Evolutionary conservation across 176 grass and related monocot genomes (phyloP), one percentile per base, ranked within the genome.

Genomic region (Aegilops tauschii): DNA sequence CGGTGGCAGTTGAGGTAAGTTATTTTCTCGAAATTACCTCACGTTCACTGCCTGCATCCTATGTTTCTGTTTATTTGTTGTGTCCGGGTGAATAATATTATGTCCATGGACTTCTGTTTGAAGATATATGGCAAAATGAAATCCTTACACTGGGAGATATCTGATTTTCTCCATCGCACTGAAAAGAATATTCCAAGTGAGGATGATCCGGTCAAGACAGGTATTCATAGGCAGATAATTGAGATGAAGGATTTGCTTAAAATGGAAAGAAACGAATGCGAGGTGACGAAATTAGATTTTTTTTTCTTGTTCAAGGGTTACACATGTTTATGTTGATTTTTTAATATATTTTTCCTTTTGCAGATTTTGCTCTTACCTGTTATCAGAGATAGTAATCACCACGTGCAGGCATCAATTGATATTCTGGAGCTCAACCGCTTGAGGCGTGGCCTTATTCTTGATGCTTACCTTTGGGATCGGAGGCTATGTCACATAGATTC

Each of bases 401-500:
- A 81, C 71, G 75, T 87, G 67, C 83, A 87, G 83, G 83, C 79
- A 89, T 85, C 85, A 73, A 69, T 93, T 88, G 93, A 99, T 88
- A 86, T 99, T 84, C 90, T 96, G 82, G 89, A 99, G 80, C 90
- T 99, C 52, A 99, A 99, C 66, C 88, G 85, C 17, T 91, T 99
- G 90, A 96, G 86, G 74, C 94, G 92, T 78, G 76, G 76, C 85
- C 92, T 99, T 82, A 78, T 99, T 82, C 42, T 94, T 68, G 94
- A 99, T 90, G 88, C 92, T 82, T 94, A 94, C 71, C 82, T 82
- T 72, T 99, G 97, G 97, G 94, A 99, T 84, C 73, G 67, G 17
- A 90, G 82, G 66, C 83, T 99, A 34, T 88, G 77, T 80, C 85
- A 87, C 72, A 42, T 99, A 29, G 90, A 92, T 66, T 96, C 87